Evolutionary conservation across 2,329 filamentous ascomycete genomes (phyloP).

Genomic region (Didymella exigua): DNA sequence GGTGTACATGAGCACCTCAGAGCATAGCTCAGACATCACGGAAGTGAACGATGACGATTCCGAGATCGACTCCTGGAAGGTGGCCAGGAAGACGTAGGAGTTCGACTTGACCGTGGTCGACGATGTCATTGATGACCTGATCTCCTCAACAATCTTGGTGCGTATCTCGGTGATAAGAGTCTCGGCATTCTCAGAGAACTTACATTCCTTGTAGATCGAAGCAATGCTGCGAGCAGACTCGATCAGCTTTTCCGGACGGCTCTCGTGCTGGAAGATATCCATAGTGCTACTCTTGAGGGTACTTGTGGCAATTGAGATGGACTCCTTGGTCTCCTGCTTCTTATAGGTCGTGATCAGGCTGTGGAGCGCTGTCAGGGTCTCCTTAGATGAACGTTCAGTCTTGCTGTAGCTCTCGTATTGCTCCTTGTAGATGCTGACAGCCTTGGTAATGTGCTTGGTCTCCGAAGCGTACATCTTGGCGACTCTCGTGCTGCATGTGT

Average conservation of each 20-base stretch:
- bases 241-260: conserved; percentile 25
- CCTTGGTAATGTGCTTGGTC: conserved; percentile 35
- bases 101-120: conserved; percentile 20
- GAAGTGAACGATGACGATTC: conserved; percentile 49
- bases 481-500: conserved; percentile 57
- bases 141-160: conserved; percentile 28
- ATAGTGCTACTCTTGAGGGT: conserved; percentile 25
- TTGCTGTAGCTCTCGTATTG: conserved; percentile 24
- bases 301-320: conserved; percentile 22
- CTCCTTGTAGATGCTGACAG: conserved; percentile 26
- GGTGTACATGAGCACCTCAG: conserved; percentile 38
- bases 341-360: conserved; percentile 28
- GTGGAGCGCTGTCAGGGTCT: conserved; percentile 26
- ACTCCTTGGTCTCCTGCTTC: conserved; percentile 31
- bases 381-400: conserved; percentile 22
- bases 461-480: conserved; percentile 55
- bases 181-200: conserved; percentile 22
- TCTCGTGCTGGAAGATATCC: conserved; percentile 30
- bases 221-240: conserved; percentile 30
- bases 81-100: conserved; percentile 50
- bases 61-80: conserved; percentile 51
- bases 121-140: conserved; percentile 16
- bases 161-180: conserved; percentile 26
- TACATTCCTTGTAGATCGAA: conserved; percentile 28
- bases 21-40: conserved; percentile 51